phyloP scores from a whole-genome alignment of 495 filamentous ascomycete genomes.

The Aspergillus conjunctus region DNA sequence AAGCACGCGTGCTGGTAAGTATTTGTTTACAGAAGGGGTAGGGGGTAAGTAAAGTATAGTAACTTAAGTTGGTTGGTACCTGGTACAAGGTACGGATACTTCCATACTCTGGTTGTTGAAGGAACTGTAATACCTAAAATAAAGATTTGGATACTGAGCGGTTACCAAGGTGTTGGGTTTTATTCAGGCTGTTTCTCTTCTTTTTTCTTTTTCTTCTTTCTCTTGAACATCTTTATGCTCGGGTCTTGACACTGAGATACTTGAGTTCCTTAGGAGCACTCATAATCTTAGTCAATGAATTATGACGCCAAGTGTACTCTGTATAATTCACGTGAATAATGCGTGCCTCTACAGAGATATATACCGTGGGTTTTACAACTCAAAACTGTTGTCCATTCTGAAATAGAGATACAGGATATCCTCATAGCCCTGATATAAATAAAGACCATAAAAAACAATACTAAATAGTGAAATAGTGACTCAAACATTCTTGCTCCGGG shows the following conservation, averaged over 20 bases:
- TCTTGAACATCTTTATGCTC: neutral
- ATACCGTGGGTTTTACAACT: neutral
- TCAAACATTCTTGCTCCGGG: constrained; percentile 20
- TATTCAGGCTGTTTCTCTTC: neutral
- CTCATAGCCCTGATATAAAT: constrained; percentile 1
- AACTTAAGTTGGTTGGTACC: constrained; percentile 1
- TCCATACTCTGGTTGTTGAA: neutral
- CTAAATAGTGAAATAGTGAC: constrained; percentile 4
- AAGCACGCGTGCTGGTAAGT: neutral
- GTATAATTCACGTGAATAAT: neutral
- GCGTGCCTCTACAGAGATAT: neutral
- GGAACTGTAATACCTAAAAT: too few relatives aligned
- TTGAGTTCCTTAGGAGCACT: too few relatives aligned
- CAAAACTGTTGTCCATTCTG: constrained; percentile 13
- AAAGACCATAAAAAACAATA: constrained; percentile 3
- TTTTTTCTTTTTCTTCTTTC: neutral
- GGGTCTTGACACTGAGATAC: neutral
- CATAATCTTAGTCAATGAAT: too few relatives aligned
- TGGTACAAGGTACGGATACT: neutral
- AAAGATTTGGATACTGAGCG: too few relatives aligned
- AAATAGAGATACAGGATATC: constrained; percentile 21
- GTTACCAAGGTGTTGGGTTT: too few relatives aligned
- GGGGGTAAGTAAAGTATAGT: neutral
- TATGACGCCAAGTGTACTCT: neutral
- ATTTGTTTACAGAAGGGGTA: neutral